Percentiles rank a stretch among this genome's conserved stretches.
Evolutionary conservation across 164 flowering plant genomes (phyloP).

Genomic region (Houttuynia cordata): DNA sequence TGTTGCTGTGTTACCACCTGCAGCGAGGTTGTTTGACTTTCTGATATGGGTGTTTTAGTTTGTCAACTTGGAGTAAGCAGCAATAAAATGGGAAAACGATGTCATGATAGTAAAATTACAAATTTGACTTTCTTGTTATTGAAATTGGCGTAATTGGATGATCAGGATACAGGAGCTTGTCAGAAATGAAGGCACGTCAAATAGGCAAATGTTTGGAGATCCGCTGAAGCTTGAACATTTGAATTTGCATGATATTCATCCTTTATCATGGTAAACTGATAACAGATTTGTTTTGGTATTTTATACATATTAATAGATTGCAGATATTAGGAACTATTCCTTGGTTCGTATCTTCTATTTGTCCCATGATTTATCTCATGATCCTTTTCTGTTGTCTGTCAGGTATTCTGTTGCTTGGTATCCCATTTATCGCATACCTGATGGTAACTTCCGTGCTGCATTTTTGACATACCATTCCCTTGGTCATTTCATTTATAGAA

Average conservation of each 20-base stretch:
- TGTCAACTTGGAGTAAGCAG: too few species aligned
- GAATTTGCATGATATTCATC: slow-evolving; percentile 48
- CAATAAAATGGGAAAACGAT: too few species aligned
- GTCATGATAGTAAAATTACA: too few species aligned
- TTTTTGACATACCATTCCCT: slow-evolving; percentile 81
- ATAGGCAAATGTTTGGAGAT: slow-evolving; percentile 37
- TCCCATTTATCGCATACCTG: slow-evolving; percentile 79
- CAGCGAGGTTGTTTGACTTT: too few species aligned
- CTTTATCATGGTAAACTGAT: slow-evolving; percentile 47
- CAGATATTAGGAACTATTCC: too few species aligned
- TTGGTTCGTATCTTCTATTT: not conserved
- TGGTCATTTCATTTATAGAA: slow-evolving; percentile 39
- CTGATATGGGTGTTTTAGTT: too few species aligned
- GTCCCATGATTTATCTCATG: not conserved
- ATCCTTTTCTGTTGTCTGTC: slow-evolving; percentile 11
- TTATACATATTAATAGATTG: not conserved
- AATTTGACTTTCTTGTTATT: too few species aligned
- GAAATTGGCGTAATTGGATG: too few species aligned
- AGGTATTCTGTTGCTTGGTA: slow-evolving; percentile 92
- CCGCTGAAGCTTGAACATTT: slow-evolving; percentile 29
- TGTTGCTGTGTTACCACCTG: too few species aligned
- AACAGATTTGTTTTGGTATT: not conserved
- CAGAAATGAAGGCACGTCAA: slow-evolving; percentile 20
- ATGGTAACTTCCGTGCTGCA: slow-evolving; percentile 51
- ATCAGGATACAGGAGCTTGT: slow-evolving; percentile 54